These are phyloP conservation scores for Colletotrichum tanaceti DNA, from an alignment of 2,329 filamentous ascomycete genomes.

Conservation along the genomic window DNA sequence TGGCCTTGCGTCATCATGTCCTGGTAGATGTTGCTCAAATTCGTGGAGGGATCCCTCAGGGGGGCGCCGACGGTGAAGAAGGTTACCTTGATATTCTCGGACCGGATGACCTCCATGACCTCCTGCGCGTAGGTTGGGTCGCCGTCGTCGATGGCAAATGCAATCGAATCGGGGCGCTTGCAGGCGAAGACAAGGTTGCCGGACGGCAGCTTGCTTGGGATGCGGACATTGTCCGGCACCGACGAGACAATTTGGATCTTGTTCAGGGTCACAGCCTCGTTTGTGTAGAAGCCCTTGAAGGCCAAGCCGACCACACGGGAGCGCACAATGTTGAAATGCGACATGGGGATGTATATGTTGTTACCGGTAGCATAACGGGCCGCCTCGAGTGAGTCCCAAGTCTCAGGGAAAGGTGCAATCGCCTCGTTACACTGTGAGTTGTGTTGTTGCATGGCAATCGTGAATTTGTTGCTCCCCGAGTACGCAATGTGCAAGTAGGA, in stretches of 20 bases:
- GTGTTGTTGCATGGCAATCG: slow-evolving; percentile 73
- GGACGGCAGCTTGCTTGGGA: slow-evolving; percentile 70
- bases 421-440: slow-evolving; percentile 68
- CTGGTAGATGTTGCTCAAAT: slow-evolving; percentile 72
- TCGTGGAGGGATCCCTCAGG: slow-evolving; percentile 67
- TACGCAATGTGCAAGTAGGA: slow-evolving; percentile 75
- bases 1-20: slow-evolving; percentile 72
- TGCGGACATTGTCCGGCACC: slow-evolving; percentile 62
- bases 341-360: slow-evolving; percentile 75
- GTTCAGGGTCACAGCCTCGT: slow-evolving; percentile 61
- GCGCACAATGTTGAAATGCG: slow-evolving; percentile 73
- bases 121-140: slow-evolving; percentile 56
- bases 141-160: slow-evolving; percentile 79
- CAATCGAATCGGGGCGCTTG: slow-evolving; percentile 75
- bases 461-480: slow-evolving; percentile 71
- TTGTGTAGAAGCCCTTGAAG: slow-evolving; percentile 72
- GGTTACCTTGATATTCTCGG: slow-evolving; percentile 73
- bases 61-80: slow-evolving; percentile 78
- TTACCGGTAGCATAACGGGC: slow-evolving; percentile 64
- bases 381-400: slow-evolving; percentile 76
- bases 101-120: slow-evolving; percentile 70
- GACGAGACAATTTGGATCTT: slow-evolving; percentile 70
- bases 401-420: slow-evolving; percentile 71
- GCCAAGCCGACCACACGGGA: slow-evolving; percentile 68
- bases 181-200: slow-evolving; percentile 72